phyloP scores from a whole-genome alignment of 2,329 filamentous ascomycete genomes.

The Tolypocladium capitatum region DNA sequence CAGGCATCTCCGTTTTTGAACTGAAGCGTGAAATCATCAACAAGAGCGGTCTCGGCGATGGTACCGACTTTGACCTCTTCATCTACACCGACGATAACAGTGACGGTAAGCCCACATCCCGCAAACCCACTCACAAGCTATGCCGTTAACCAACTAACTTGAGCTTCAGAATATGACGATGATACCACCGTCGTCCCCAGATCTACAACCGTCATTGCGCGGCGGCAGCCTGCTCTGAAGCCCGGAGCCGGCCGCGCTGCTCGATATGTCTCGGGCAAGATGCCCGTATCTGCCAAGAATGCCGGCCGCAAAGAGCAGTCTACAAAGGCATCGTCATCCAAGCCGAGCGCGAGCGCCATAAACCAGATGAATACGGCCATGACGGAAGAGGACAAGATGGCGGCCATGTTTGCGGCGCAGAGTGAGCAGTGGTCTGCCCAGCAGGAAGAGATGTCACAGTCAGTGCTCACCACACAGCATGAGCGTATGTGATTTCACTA shows the following conservation, averaged over 20 bases:
- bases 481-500: constrained; percentile 12
- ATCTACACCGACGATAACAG: constrained; percentile 87
- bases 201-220: constrained; percentile 84
- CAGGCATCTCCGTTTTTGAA: constrained; percentile 95
- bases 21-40: constrained; percentile 97
- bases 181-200: constrained; percentile 95
- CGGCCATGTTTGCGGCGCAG: constrained; percentile 81
- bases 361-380: constrained; percentile 62
- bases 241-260: constrained; percentile 82
- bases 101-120: constrained; percentile 51
- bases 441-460: constrained; percentile 84
- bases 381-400: constrained; percentile 89
- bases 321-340: constrained; percentile 43
- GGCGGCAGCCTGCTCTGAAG: constrained; percentile 70
- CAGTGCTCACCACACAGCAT: constrained; percentile 17
- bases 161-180: constrained; percentile 72
- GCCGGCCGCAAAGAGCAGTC: constrained; percentile 51
- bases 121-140: background rate
- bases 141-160: constrained; percentile 16
- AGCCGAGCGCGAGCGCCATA: constrained; percentile 43
- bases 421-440: constrained; percentile 87
- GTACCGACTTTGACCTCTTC: constrained; percentile 88
- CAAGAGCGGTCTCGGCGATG: constrained; percentile 86
- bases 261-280: constrained; percentile 91
- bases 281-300: constrained; percentile 79